Evolutionary conservation across 1,284 basidiomycete species (phyloP).

Genomic region (Ganoderma multipileum): DNA sequence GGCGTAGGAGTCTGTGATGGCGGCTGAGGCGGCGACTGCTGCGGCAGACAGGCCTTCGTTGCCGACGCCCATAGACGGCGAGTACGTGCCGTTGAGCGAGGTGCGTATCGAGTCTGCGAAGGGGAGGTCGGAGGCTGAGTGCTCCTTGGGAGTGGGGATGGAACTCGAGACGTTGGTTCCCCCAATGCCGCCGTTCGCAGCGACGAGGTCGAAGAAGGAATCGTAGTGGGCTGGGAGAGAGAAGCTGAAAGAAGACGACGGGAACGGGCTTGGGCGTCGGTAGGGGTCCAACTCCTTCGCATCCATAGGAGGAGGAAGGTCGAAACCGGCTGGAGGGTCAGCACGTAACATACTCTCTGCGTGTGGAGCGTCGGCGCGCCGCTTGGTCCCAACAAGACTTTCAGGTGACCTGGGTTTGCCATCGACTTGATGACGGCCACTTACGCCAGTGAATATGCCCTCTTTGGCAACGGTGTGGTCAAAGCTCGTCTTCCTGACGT

Average conservation of each 20-base stretch:
- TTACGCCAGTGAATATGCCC: constrained; percentile 61
- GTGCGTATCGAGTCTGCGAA: constrained; percentile 45
- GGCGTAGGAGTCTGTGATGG: constrained; percentile 72
- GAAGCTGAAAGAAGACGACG: constrained; percentile 80
- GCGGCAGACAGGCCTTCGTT: constrained; percentile 66
- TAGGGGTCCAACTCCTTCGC: constrained; percentile 37
- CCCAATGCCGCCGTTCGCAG: constrained; percentile 16
- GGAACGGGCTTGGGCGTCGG: constrained; percentile 60
- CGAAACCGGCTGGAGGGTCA: constrained; percentile 67
- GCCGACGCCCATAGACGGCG: constrained; percentile 29
- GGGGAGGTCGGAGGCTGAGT: constrained; percentile 32
- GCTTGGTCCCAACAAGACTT: constrained; percentile 69
- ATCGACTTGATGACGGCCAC: constrained; percentile 80
- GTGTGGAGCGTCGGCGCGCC: constrained; percentile 77
- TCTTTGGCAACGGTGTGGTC: constrained; percentile 85
- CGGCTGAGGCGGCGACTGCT: constrained; percentile 65
- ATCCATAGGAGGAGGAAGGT: constrained; percentile 42
- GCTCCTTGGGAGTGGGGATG: constrained; percentile 33
- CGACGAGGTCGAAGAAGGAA: constrained; percentile 64
- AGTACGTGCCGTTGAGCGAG: constrained; percentile 38
- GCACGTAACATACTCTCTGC: constrained; percentile 78
- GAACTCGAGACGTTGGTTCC: constrained; percentile 28
- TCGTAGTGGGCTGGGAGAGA: constrained; percentile 70
- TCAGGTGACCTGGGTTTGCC: constrained; percentile 73
- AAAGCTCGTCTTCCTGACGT: constrained; percentile 91